These are phyloP conservation scores for Trametes polyzona DNA, from an alignment of 1,284 basidiomycete species.

Conservation along the genomic window DNA sequence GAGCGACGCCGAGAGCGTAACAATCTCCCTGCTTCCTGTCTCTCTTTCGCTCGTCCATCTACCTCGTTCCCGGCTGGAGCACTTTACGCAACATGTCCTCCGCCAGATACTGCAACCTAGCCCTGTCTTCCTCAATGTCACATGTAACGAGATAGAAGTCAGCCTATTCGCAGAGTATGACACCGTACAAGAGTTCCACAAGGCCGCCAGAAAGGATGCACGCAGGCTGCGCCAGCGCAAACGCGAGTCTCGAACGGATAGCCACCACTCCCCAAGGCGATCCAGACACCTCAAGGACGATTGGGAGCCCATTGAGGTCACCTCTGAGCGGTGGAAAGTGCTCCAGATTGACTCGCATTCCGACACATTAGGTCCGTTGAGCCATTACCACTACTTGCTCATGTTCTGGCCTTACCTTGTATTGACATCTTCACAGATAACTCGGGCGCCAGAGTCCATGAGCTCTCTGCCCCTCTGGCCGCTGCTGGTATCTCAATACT, in stretches of 20 bases:
- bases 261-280: conserved; percentile 10
- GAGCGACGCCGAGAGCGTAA: conserved; percentile 42
- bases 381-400: neutral
- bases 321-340: conserved; percentile 74
- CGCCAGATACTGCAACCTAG: conserved; percentile 68
- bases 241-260: conserved; percentile 8
- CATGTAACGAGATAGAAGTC: conserved; percentile 76
- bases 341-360: conserved; percentile 77
- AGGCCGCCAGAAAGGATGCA: conserved; percentile 61
- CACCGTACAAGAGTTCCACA: conserved; percentile 61
- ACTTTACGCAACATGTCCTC: conserved; percentile 64
- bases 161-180: conserved; percentile 69
- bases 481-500: conserved; percentile 82
- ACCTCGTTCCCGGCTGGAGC: conserved; percentile 60
- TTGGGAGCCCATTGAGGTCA: conserved; percentile 65
- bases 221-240: conserved; percentile 37
- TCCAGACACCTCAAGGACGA: conserved; percentile 14
- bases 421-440: conserved; percentile 47
- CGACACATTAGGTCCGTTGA: conserved; percentile 58
- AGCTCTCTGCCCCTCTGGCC: conserved; percentile 79
- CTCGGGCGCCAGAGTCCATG: conserved; percentile 74
- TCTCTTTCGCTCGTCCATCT: conserved; percentile 73
- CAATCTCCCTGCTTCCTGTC: conserved; percentile 70
- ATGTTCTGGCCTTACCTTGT: neutral
- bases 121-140: conserved; percentile 72